Conservation (phyloP, 192 early-diverging fungal species). For the Entomortierella chlamydospora region DNA sequence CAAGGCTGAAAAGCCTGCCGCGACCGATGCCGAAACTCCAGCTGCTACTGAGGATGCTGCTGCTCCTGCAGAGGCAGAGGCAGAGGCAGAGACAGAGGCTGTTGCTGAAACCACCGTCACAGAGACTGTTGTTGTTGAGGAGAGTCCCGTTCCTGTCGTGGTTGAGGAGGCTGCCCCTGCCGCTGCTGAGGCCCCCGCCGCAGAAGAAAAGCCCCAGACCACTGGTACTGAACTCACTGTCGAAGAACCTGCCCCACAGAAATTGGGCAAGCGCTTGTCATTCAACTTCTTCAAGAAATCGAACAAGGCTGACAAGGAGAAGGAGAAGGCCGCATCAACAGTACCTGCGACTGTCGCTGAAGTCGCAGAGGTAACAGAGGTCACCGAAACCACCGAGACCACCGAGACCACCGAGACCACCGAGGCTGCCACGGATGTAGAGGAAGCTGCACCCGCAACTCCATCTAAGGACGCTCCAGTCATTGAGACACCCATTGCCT, state of each 20-base stretch:
- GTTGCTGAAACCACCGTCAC: background rate
- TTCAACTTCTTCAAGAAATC: conserved; percentile 48
- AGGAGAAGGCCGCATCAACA: conserved; percentile 17
- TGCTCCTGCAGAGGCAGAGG: conserved; percentile 7
- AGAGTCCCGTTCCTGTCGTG: no score
- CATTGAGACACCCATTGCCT: conserved; percentile 15
- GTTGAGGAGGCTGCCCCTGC: background rate
- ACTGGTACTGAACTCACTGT: conserved; percentile 7
- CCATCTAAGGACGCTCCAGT: conserved; percentile 15
- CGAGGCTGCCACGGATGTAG: background rate
- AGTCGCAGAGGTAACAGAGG: background rate
- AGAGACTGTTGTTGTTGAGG: no score
- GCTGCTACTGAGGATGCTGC: conserved; percentile 1
- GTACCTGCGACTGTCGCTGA: conserved; percentile 23
- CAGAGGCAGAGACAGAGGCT: background rate
- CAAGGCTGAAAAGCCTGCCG: conserved; percentile 36
- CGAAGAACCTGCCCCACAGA: conserved; percentile 8
- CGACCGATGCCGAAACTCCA: background rate
- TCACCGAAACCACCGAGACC: background rate
- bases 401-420: conserved; percentile 2
- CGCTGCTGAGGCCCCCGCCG: background rate
- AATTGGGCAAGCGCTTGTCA: conserved; percentile 28
- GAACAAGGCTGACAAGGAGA: conserved; percentile 33
- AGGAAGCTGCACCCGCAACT: conserved; percentile 10
- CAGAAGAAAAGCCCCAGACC: conserved; percentile 7